A percentile compares a stretch with the other conserved stretches of the same genome.
Conservation (phyloP, 2,329 filamentous ascomycete genomes). For the Peltaster fructicola region DNA sequence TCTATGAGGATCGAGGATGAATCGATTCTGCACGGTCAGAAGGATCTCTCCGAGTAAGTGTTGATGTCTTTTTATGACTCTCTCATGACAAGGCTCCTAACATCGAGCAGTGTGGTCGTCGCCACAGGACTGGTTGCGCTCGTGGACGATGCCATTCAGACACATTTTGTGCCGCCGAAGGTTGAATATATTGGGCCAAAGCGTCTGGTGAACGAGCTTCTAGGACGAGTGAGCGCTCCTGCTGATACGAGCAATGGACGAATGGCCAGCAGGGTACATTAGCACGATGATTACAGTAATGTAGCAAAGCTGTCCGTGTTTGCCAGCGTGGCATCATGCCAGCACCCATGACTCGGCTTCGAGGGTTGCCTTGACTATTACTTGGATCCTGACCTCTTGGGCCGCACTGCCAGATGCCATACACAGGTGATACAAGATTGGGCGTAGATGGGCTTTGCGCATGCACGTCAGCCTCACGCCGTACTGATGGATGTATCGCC, state of each 20-base stretch:
- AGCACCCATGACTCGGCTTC: no score
- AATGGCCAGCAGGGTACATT: no score
- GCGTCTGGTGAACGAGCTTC: slow-evolving; percentile 43
- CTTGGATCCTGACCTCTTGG: no score
- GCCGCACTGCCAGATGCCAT: no score
- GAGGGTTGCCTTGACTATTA: no score
- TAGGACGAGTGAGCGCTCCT: not conserved
- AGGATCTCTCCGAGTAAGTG: slow-evolving; percentile 76
- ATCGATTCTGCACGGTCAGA: slow-evolving; percentile 47
- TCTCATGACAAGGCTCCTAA: slow-evolving; percentile 8
- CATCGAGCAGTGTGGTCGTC: slow-evolving; percentile 56
- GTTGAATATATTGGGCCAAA: slow-evolving; percentile 46
- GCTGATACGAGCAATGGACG: slow-evolving; percentile 1
- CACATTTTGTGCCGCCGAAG: slow-evolving; percentile 45
- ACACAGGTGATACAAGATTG: no score
- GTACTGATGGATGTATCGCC: no score
- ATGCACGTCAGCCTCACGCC: no score
- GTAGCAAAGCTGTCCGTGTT: no score
- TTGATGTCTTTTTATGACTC: not conserved
- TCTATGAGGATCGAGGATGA: slow-evolving; percentile 79
- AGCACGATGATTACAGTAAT: no score
- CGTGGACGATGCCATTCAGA: slow-evolving; percentile 80
- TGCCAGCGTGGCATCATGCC: no score
- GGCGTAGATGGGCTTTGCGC: no score
- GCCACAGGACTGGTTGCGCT: slow-evolving; percentile 78